Percentiles rank a stretch among this genome's conserved stretches.
Evolutionary conservation across 1,284 basidiomycete genomes (phyloP).

Genomic region (Cutaneotrichosporon cyanovorans): DNA sequence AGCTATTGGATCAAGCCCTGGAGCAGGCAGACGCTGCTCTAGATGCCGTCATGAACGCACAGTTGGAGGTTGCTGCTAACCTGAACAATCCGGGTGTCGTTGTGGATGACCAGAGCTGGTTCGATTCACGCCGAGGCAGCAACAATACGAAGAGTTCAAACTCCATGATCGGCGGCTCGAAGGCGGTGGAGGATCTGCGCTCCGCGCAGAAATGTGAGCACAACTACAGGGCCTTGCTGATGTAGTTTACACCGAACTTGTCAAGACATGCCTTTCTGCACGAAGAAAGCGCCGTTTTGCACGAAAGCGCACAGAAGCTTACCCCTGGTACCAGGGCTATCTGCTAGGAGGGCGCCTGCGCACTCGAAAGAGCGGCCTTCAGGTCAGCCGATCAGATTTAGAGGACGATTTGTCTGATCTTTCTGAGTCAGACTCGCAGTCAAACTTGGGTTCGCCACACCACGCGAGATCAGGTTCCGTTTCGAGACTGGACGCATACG

Average conservation of each 20-base stretch:
- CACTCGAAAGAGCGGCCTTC: not conserved
- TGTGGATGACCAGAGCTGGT: not conserved
- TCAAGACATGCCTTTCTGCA: not conserved
- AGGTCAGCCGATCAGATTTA: not conserved
- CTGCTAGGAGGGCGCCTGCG: not conserved
- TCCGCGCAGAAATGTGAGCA: not conserved
- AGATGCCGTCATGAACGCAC: not conserved
- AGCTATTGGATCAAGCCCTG: conserved; percentile 4
- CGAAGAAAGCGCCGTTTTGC: not conserved
- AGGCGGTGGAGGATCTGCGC: not conserved
- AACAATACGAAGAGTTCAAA: not conserved
- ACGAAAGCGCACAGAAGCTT: not conserved
- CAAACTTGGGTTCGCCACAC: not conserved
- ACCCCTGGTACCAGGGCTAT: not conserved
- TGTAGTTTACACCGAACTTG: not conserved
- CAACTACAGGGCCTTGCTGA: not conserved
- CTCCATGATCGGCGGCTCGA: no score
- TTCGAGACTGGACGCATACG: not conserved
- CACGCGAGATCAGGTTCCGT: not conserved
- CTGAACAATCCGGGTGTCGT: not conserved
- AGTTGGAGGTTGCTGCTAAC: not conserved
- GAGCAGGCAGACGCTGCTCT: not conserved
- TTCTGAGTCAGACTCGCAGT: not conserved
- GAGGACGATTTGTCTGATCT: no score
- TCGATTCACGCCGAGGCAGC: not conserved